These are phyloP conservation scores for Pythium pyrilobum DNA, from an alignment of 352 stramenopile species.

Conservation along the genomic window DNA sequence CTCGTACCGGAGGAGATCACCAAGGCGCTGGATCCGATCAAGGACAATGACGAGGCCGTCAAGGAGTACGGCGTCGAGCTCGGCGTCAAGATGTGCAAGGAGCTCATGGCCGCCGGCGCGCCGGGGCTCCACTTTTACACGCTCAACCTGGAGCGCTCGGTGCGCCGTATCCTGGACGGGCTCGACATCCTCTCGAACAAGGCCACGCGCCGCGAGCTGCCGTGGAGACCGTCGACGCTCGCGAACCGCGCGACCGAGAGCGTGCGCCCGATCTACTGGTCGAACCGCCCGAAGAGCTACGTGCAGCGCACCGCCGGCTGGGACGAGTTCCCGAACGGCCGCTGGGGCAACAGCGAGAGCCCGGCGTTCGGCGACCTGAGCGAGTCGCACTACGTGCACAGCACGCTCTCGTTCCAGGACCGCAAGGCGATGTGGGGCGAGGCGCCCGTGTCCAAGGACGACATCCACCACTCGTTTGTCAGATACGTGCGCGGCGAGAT, in stretches of 20 bases:
- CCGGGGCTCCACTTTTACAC: constrained; percentile 93
- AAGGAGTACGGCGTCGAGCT: constrained; percentile 96
- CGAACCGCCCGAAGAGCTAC: constrained; percentile 97
- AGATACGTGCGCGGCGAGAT: constrained; percentile 96
- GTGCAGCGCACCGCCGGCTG: constrained; percentile 95
- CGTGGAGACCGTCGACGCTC: constrained; percentile 90
- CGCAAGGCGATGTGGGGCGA: constrained; percentile 95
- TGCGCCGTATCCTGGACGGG: constrained; percentile 83
- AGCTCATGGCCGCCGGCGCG: constrained; percentile 88
- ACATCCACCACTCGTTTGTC: constrained; percentile 96
- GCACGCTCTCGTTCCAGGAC: constrained; percentile 47
- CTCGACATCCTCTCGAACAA: constrained; percentile 45
- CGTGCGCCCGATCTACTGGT: constrained; percentile 98
- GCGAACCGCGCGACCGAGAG: constrained; percentile 84
- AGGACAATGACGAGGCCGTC: constrained; percentile 95
- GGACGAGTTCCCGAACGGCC: constrained; percentile 96
- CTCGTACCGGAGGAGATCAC: constrained; percentile 87
- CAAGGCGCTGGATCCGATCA: constrained; percentile 86
- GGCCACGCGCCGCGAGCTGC: constrained; percentile 70
- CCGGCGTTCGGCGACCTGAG: constrained; percentile 96
- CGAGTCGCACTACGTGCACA: constrained; percentile 93
- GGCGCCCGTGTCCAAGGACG: constrained; percentile 75
- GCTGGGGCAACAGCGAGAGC: constrained; percentile 94
- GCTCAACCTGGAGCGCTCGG: constrained; percentile 91
- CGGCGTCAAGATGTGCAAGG: constrained; percentile 92